Percentiles rank a stretch among this genome's conserved stretches.
phyloP scores from a whole-genome alignment of 73 alveolate species.

The Paramecium biaurelia region DNA sequence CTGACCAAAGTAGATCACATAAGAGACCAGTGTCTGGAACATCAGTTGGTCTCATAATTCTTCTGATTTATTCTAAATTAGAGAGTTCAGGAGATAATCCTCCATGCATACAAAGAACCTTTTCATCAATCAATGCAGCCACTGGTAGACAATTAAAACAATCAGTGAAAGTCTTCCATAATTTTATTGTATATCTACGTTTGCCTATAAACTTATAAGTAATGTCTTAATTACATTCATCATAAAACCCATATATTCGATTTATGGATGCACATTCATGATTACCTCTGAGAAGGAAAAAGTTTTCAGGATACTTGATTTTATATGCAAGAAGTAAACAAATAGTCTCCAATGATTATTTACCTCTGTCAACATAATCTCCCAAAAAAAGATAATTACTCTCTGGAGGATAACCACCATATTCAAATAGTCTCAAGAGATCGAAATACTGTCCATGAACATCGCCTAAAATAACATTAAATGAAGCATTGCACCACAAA shows the following conservation, averaged over 20 bases:
- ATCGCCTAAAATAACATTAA: slow-evolving; percentile 71
- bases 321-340: slow-evolving; percentile 94
- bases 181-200: slow-evolving; percentile 94
- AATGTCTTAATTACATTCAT: slow-evolving; percentile 89
- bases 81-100: slow-evolving; percentile 97
- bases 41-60: slow-evolving; percentile 98
- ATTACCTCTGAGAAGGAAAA: slow-evolving; percentile 98
- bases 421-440: slow-evolving; percentile 89
- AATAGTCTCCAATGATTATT: slow-evolving; percentile 90
- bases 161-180: slow-evolving; percentile 99
- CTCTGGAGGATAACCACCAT: slow-evolving; percentile 98
- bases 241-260: slow-evolving; percentile 98
- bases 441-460: slow-evolving; percentile 96
- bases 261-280: slow-evolving; percentile 99
- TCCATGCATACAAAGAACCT: slow-evolving; percentile 98
- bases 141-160: slow-evolving; percentile 99
- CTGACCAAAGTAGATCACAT: slow-evolving; percentile 98
- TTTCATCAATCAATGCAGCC: slow-evolving; percentile 97
- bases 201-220: not conserved
- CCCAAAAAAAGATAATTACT: slow-evolving; percentile 95
- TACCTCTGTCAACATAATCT: slow-evolving; percentile 97
- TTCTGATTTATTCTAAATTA: slow-evolving; percentile 89
- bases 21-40: slow-evolving; percentile 99
- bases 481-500: slow-evolving; percentile 18
- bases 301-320: slow-evolving; percentile 98